A percentile compares a stretch with the other conserved stretches of the same genome.
Evolutionary conservation across 2,329 filamentous ascomycete genomes (phyloP).

Genomic region (Exophiala bonariae): DNA sequence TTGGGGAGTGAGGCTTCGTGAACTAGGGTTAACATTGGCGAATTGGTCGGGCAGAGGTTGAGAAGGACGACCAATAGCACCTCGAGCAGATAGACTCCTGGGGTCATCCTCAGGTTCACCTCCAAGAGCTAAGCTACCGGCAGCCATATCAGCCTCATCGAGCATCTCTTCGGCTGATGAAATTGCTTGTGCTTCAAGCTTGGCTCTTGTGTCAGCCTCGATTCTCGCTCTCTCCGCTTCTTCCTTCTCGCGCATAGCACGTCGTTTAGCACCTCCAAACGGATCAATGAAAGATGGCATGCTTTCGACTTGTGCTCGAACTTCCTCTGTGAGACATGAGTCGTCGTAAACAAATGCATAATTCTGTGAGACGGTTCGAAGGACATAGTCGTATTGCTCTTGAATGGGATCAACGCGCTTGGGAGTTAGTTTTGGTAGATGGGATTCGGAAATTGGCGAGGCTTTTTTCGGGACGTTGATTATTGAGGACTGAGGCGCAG

Average conservation of each 20-base stretch:
- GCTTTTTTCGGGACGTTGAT: constrained; percentile 1
- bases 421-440: neutral
- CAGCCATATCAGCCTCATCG: constrained; percentile 75
- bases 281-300: constrained; percentile 81
- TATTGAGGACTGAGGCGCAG: constrained; percentile 8
- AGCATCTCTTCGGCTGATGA: constrained; percentile 37
- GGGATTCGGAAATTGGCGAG: constrained; percentile 5
- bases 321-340: constrained; percentile 45
- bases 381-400: constrained; percentile 37
- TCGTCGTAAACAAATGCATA: constrained; percentile 58
- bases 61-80: constrained; percentile 73
- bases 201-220: constrained; percentile 56
- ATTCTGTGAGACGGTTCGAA: constrained; percentile 48
- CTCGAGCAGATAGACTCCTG: constrained; percentile 41
- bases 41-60: constrained; percentile 52
- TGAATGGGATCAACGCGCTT: constrained; percentile 24
- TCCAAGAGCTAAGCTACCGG: constrained; percentile 83
- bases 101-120: constrained; percentile 83
- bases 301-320: constrained; percentile 53
- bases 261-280: constrained; percentile 77
- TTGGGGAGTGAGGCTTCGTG: constrained; percentile 75
- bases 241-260: constrained; percentile 70
- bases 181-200: constrained; percentile 47
- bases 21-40: constrained; percentile 62
- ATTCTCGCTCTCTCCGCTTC: constrained; percentile 59